phyloP scores from a whole-genome alignment of 148 eudicot genomes.

The Beta vulgaris region DNA sequence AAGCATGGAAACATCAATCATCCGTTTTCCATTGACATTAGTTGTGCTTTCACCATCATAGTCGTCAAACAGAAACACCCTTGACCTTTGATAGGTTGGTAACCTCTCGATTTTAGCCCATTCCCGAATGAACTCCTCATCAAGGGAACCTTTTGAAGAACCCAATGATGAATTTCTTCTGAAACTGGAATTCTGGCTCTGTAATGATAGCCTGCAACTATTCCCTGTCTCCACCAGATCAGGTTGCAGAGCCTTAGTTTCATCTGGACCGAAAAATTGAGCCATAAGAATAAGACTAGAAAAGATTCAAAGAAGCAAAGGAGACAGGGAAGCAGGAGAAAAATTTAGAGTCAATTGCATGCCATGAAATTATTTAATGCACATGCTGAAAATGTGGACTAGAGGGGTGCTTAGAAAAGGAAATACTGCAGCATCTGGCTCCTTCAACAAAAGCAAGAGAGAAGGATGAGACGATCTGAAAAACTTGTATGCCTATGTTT shows the following conservation, averaged over 20 bases:
- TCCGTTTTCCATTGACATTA: constrained; percentile 44
- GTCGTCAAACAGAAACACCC: constrained; percentile 57
- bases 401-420: background rate
- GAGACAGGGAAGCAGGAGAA: background rate
- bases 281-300: constrained; percentile 35
- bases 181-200: constrained; percentile 36
- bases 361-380: background rate
- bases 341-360: background rate
- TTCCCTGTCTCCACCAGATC: constrained; percentile 47
- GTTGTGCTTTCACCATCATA: constrained; percentile 25
- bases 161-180: constrained; percentile 31
- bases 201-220: constrained; percentile 46
- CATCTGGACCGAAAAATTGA: constrained; percentile 35
- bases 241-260: constrained; percentile 33
- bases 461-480: background rate
- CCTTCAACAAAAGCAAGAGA: background rate
- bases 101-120: constrained; percentile 72
- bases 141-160: constrained; percentile 34
- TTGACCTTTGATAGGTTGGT: constrained; percentile 67
- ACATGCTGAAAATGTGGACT: background rate
- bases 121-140: constrained; percentile 40
- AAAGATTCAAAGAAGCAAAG: constrained; percentile 12
- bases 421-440: constrained; percentile 1
- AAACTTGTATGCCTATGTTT: background rate
- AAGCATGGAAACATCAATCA: constrained; percentile 64